A percentile compares a stretch with the other conserved stretches of the same genome.
phyloP scores from a whole-genome alignment of 1,284 basidiomycete species.

The Cryptococcus neoformans region DNA sequence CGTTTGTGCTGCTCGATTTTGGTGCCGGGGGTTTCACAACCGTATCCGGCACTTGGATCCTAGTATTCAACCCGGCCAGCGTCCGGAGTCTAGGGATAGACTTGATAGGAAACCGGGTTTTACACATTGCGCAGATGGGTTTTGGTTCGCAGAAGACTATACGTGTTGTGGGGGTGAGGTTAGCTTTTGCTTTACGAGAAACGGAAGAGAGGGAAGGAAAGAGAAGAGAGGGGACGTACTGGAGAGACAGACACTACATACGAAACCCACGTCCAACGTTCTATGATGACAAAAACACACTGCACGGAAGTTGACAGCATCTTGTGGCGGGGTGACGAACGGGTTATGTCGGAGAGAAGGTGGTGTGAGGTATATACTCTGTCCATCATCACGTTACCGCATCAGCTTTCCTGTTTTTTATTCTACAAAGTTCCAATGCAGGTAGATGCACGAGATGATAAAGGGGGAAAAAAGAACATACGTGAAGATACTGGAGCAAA shows the following conservation, averaged over 20 bases:
- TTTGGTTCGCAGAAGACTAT: conserved; percentile 87
- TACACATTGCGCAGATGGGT: conserved; percentile 90
- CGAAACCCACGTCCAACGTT: conserved; percentile 94
- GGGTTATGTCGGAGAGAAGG: conserved; percentile 68
- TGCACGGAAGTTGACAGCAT: conserved; percentile 93
- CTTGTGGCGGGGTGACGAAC: conserved; percentile 83
- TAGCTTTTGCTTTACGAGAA: too few species aligned
- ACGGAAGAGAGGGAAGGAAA: too few species aligned
- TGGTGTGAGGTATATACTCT: conserved; percentile 83
- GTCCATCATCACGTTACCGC: not conserved
- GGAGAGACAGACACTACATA: conserved; percentile 93
- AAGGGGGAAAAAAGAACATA: conserved; percentile 43
- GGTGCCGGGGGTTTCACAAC: conserved; percentile 14
- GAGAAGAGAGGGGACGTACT: conserved; percentile 58
- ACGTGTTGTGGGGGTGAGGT: conserved; percentile 2
- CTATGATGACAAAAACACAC: conserved; percentile 99
- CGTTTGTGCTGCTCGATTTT: not conserved
- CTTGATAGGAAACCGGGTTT: conserved; percentile 90
- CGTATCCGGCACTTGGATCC: conserved; percentile 38
- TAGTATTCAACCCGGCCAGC: conserved; percentile 31
- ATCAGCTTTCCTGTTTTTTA: too few species aligned
- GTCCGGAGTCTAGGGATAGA: conserved; percentile 72
- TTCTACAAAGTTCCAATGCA: not conserved
- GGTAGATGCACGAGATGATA: not conserved
- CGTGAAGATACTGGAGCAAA: conserved; percentile 82